A percentile compares a stretch with the other conserved stretches of the same genome.
These are phyloP conservation scores for Vachellia pachyceras DNA, from an alignment of 306 rosid species.

Conservation along the genomic window DNA sequence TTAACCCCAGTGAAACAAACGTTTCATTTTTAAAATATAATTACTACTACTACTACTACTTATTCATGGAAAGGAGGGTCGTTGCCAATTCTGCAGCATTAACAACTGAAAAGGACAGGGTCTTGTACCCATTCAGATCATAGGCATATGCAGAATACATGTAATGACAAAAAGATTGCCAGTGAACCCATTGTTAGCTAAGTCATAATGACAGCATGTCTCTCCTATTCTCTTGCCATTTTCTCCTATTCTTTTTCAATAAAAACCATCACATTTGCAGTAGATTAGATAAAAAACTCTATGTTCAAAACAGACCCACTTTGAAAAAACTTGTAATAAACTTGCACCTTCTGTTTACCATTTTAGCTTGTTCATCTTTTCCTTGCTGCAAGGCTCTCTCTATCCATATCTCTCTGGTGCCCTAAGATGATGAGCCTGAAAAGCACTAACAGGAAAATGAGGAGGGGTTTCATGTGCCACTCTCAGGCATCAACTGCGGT, in stretches of 20 bases:
- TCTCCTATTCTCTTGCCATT: slow-evolving; percentile 35
- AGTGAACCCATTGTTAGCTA: slow-evolving; percentile 52
- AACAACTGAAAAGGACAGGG: slow-evolving; percentile 58
- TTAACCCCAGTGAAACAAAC: slow-evolving; percentile 30
- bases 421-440: slow-evolving; percentile 55
- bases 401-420: slow-evolving; percentile 19
- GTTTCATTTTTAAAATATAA: not conserved
- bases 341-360: not conserved
- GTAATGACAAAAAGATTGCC: slow-evolving; percentile 37
- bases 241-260: slow-evolving; percentile 33
- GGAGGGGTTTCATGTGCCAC: slow-evolving; percentile 78
- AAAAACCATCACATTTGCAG: slow-evolving; percentile 21
- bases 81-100: slow-evolving; percentile 46
- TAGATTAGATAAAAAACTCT: not conserved
- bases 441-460: slow-evolving; percentile 43
- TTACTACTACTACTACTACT: not conserved
- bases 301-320: slow-evolving; percentile 1
- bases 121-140: slow-evolving; percentile 47
- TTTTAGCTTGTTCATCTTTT: slow-evolving; percentile 1
- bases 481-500: slow-evolving; percentile 74
- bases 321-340: not conserved
- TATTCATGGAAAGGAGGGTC: slow-evolving; percentile 34
- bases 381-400: not conserved
- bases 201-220: slow-evolving; percentile 59
- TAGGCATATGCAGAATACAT: slow-evolving; percentile 38